A percentile compares a stretch with the other conserved stretches of the same genome.
These are phyloP conservation scores for Colletotrichum trifolii DNA, from an alignment of 2,329 filamentous ascomycete species.

Conservation along the genomic window DNA sequence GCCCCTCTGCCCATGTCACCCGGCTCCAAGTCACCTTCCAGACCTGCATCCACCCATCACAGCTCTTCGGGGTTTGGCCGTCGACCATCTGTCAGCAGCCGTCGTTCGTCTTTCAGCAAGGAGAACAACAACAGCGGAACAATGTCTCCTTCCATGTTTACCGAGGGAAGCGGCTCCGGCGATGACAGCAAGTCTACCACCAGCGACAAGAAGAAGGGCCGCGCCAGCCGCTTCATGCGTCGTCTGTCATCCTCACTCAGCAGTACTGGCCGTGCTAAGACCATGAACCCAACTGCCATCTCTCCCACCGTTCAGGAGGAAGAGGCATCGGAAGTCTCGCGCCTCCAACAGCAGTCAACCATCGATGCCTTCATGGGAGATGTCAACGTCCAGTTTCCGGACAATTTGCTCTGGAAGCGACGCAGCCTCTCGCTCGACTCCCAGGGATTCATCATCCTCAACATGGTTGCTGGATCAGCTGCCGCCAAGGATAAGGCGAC, in stretches of 20 bases:
- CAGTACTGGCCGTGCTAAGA: constrained; percentile 56
- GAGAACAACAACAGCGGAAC: constrained; percentile 47
- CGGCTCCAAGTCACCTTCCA: constrained; percentile 54
- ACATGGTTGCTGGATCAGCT: constrained; percentile 60
- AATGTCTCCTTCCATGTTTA: constrained; percentile 54
- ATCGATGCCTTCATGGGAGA: constrained; percentile 81
- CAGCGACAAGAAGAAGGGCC: constrained; percentile 60
- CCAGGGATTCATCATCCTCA: constrained; percentile 84
- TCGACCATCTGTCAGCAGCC: constrained; percentile 75
- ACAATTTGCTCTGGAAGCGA: constrained; percentile 96
- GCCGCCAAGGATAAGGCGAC: constrained; percentile 66
- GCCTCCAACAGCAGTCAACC: constrained; percentile 46
- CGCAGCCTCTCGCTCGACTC: constrained; percentile 88
- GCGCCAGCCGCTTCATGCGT: constrained; percentile 68
- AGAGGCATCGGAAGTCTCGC: constrained; percentile 49
- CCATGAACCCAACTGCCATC: constrained; percentile 52
- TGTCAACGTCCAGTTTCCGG: constrained; percentile 96
- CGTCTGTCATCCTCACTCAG: constrained; percentile 66
- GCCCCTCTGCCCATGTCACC: constrained; percentile 41
- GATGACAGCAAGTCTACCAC: constrained; percentile 56
- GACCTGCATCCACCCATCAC: constrained; percentile 57
- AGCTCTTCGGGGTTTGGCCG: constrained; percentile 61
- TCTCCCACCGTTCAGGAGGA: constrained; percentile 65
- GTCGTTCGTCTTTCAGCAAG: constrained; percentile 62
- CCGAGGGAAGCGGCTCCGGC: constrained; percentile 58